Percentiles rank a stretch among this genome's conserved stretches.
Conservation (phyloP, 352 stramenopile species). For the Phytophthora foliorum region DNA sequence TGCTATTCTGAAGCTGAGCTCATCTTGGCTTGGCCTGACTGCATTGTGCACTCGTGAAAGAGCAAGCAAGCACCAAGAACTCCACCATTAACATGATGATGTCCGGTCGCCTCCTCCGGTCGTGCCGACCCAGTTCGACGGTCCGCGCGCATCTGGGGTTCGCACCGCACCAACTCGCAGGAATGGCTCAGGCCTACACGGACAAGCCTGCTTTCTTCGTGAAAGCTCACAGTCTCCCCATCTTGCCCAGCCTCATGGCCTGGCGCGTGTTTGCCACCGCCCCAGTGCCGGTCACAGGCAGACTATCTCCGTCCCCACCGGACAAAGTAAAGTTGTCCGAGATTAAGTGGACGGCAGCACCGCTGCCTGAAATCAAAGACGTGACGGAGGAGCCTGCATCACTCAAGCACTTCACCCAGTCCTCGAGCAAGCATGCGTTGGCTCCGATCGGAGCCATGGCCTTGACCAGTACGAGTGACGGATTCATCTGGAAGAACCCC, state of each 20-base stretch:
- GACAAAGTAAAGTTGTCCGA: constrained; percentile 10
- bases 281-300: neutral
- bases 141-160: constrained; percentile 31
- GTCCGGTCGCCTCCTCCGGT: constrained; percentile 24
- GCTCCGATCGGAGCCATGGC: neutral
- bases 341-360: constrained; percentile 24
- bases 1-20: constrained; percentile 22
- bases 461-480: constrained; percentile 3
- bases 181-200: constrained; percentile 16
- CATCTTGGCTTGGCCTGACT: constrained; percentile 2
- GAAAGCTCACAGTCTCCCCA: constrained; percentile 29
- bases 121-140: constrained; percentile 8
- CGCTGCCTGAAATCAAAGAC: constrained; percentile 54
- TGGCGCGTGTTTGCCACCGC: constrained; percentile 28
- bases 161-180: constrained; percentile 35
- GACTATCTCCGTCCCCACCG: constrained; percentile 9
- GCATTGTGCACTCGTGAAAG: constrained; percentile 10
- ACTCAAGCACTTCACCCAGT: constrained; percentile 44
- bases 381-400: constrained; percentile 35
- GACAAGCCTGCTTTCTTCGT: constrained; percentile 21
- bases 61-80: constrained; percentile 9
- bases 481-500: constrained; percentile 46
- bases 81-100: constrained; percentile 13
- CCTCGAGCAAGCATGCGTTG: constrained; percentile 29
- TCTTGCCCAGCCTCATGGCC: constrained; percentile 23